phyloP scores from a whole-genome alignment of 352 stramenopile species.

The Pythium aristosporum region DNA sequence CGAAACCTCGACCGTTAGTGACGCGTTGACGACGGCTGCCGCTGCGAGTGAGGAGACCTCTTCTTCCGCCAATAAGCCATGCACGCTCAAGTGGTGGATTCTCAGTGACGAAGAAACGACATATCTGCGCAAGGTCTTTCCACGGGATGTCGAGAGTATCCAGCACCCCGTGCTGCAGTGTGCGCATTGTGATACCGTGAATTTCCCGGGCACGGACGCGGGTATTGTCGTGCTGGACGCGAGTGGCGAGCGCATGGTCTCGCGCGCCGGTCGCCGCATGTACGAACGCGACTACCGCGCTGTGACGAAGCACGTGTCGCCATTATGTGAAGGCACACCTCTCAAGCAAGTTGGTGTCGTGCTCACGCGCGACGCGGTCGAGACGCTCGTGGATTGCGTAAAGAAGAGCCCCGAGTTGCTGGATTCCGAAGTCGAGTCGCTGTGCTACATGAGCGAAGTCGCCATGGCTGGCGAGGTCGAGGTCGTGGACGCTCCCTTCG shows the following conservation, averaged over 20 bases:
- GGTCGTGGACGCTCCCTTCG: conserved; percentile 50
- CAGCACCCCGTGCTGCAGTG: conserved; percentile 71
- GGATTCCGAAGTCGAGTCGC: conserved; percentile 61
- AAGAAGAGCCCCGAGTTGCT: conserved; percentile 58
- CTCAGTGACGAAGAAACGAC: conserved; percentile 65
- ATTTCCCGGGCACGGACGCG: conserved; percentile 73
- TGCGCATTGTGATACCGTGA: conserved; percentile 72
- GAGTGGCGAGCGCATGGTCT: conserved; percentile 59
- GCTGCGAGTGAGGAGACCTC: conserved; percentile 1
- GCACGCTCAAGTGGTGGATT: conserved; percentile 67
- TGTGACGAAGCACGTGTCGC: conserved; percentile 77
- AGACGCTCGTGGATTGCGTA: conserved; percentile 44
- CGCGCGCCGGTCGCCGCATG: conserved; percentile 65
- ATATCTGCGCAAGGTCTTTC: conserved; percentile 68
- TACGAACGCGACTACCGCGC: conserved; percentile 77
- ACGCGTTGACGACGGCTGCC: background rate
- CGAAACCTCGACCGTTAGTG: background rate
- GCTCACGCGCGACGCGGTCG: conserved; percentile 44
- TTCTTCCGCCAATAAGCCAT: conserved; percentile 1
- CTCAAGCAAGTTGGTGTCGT: conserved; percentile 47
- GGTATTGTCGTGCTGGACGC: conserved; percentile 69
- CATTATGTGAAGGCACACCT: conserved; percentile 69
- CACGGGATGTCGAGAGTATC: conserved; percentile 37
- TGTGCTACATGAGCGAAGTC: conserved; percentile 55
- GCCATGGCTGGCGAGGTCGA: conserved; percentile 22